Evolutionary conservation across 306 rosid species (phyloP), one percentile per base, ranked within the genome.

Genomic region (Begonia peltatifolia): DNA sequence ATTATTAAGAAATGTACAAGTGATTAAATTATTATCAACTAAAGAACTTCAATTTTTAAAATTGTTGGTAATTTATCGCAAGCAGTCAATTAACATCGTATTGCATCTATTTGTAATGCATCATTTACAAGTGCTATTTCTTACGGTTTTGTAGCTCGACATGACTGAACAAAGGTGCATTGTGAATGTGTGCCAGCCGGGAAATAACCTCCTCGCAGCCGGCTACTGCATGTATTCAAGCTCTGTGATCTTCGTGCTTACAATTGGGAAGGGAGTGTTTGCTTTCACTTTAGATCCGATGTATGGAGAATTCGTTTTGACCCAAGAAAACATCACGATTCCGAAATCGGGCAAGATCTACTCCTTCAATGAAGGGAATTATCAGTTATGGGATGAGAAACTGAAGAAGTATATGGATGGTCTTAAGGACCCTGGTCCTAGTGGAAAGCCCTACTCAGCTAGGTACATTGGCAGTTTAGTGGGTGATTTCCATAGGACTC

Each of bases 161-260:
- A 52, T 54, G 13, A 46, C 61, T 54, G 78, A 62, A 66, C 79
- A 83, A 57, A 79, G 76, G 56, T 92, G 99, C 17, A 30, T 92
- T 6, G 93, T 86, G 75, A 92, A 66, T 51, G 99, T 83, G 65
- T 92, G 99, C 66, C 99, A 92, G 59, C 99, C 99, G 3, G 99
- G 99, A 52, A 92, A 77, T 78, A 92, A 92, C 76, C 76, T 90
- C 10, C 93, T 90, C 10, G 94, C 99, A n/a, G 86, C 99, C 6
- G 99, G 99, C 36, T 92, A 92, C 75, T 92, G 99, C 87, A 86
- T 92, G 96, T 86, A 92, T 55, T 92, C 99, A 0, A 92, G 99
- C 74, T 92, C 99, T 11, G 23, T 92, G 11, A 86, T 92, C 70
- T 92, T 92, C 52, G 96, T 86, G 47, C 75, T 92, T 25, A 86